Evolutionary conservation across 805 yeast species (phyloP), one percentile per base, ranked within the genome.

Genomic region (Scheffersomyces ergatensis): DNA sequence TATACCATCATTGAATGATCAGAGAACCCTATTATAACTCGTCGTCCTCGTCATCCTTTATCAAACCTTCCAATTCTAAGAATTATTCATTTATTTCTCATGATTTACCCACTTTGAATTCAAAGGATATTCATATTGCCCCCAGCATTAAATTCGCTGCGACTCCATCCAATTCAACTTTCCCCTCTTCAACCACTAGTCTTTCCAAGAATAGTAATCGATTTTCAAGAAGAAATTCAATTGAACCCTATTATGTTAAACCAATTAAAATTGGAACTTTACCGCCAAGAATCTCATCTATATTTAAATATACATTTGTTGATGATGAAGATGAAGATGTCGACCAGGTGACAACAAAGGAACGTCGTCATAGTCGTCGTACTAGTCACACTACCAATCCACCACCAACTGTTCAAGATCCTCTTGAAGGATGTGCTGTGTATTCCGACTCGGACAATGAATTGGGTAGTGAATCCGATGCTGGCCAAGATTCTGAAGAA

Each of bases 241-340:
- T 51, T n/a, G 56, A 51, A 16, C 56, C 56, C 3, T 51, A 51
- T 34, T 51, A 46, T 32, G 40, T 23, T 12, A 46, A 40, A 30
- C 16, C 37, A 3, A 12, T 8, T 23, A 18, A 34, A 31, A 31
- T 39, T 6, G 27, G 19, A 13, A 36, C 35, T 6, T 32, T 36
- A 12, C 44, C 44, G 2, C 46, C 46, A 6, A 31, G 20, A 9
- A 32, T 40, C 3, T 24, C 33, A 11, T 15, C 32, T 15, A 16
- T 27, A 7, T 37, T 37, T 24, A 33, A 23, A 11, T 37, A 37
- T 21, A 29, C 32, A 8, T 29, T 29, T 29, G 21, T 38, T 37
- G 36, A 32, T n/a, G 37, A 33, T 18, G 42, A 33, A 29, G 15
- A 29, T 12, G 31, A 26, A 11, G 29, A 25, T 9, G 29, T 11